Evolutionary conservation across 2,329 filamentous ascomycete genomes (phyloP), one percentile per base, ranked within the genome.

Genomic region (Calcarisporium arbuscula): DNA sequence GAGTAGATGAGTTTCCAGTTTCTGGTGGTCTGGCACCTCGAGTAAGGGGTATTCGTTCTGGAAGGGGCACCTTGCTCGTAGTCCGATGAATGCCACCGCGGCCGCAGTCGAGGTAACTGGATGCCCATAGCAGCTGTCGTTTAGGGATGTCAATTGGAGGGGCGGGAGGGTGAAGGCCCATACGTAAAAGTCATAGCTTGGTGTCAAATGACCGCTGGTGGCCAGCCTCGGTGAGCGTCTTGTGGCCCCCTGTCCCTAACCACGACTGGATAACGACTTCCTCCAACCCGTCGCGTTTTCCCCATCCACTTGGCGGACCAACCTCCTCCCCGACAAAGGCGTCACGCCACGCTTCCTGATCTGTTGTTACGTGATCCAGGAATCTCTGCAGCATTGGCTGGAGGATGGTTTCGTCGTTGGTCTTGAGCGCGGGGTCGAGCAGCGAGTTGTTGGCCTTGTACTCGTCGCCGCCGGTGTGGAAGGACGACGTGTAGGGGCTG

Each of bases 241-340:
- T 67, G 31, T 88, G 72, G 6, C 81, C 74, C 9, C 62, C 63
- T 16, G 73, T 72, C 30, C 77, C 80, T 30, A 80, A 71, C 87
- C 87, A 94, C 4, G 80, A 74, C 61, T 94, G 88, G 5, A 94
- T 72, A 10, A 94, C 68, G 1, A 85, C 79, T 48, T 88, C 79
- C 11, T 70, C 57, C 77, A 78, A 6, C 94, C 62, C 0, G 74
- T 83, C 29, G 92, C 62, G 52, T 89, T 84, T n/a, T n/a, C n/a
- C n/a, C n/a, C n/a, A n/a, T n/a, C 82, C 85, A 94, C 17, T 79
- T 68, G n/a, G n/a, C 8, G 84, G 65, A 2, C 86, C 66, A 70
- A 92, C 87, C 58, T 94, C 88, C 57, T 95, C 86, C 88, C 88
- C 94, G 1, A 89, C 84, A 16, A 94, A 65, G 87, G 85, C 5